Evolutionary conservation across 441 rosid genomes (phyloP).

Genomic region (Oxalis stricta): DNA sequence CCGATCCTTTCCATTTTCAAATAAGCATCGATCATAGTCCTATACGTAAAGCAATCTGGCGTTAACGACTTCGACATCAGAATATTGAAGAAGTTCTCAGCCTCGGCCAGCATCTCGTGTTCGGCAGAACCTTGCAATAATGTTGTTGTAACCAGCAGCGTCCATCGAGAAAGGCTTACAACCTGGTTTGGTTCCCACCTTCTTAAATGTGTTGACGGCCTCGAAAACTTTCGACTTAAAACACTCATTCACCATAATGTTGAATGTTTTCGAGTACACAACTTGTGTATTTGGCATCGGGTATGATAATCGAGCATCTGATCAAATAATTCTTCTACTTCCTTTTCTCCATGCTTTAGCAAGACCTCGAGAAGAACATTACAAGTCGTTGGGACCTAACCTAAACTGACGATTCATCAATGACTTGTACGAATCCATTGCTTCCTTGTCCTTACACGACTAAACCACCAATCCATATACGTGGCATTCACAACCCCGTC

Average conservation of each 20-base stretch:
- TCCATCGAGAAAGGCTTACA: slow-evolving; percentile 78
- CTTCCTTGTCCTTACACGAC: slow-evolving; percentile 71
- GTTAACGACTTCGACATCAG: slow-evolving; percentile 45
- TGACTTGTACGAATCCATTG: slow-evolving; percentile 67
- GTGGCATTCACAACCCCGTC: slow-evolving; percentile 85
- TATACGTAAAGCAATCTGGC: slow-evolving; percentile 58
- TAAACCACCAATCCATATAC: slow-evolving; percentile 90
- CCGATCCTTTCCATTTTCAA: slow-evolving; percentile 50
- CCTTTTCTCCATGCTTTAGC: slow-evolving; percentile 53
- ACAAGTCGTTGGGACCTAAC: slow-evolving; percentile 71
- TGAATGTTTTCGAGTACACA: slow-evolving; percentile 70
- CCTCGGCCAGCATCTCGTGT: slow-evolving; percentile 59
- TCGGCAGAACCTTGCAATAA: slow-evolving; percentile 65
- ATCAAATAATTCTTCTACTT: slow-evolving; percentile 57
- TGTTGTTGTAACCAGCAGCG: slow-evolving; percentile 63
- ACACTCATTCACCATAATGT: slow-evolving; percentile 75
- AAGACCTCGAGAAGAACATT: slow-evolving; percentile 72
- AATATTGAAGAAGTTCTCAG: slow-evolving; percentile 43
- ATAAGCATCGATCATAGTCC: slow-evolving; percentile 66
- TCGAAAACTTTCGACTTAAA: slow-evolving; percentile 51
- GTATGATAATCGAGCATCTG: slow-evolving; percentile 83
- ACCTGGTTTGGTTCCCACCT: slow-evolving; percentile 48
- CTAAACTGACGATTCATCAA: slow-evolving; percentile 57
- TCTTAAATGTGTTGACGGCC: slow-evolving; percentile 51
- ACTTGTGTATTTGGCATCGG: slow-evolving; percentile 63